Evolutionary conservation across 192 early-diverging fungal species (phyloP).

Genomic region (Backusella sp.): DNA sequence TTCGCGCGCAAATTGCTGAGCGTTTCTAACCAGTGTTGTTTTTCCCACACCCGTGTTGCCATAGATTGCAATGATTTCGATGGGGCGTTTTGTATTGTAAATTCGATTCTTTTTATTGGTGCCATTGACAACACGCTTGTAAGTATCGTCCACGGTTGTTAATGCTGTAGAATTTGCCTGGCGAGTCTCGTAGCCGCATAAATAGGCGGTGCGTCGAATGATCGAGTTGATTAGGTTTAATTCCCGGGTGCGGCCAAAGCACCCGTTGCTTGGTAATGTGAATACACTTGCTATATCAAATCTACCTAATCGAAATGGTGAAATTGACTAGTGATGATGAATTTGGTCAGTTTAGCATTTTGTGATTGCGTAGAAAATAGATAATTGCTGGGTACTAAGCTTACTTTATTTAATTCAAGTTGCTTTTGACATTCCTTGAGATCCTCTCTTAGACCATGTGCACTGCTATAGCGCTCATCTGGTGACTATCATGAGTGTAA

Average conservation of each 20-base stretch:
- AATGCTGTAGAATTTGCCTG: not conserved
- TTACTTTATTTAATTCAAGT: constrained; percentile 24
- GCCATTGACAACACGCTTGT: not conserved
- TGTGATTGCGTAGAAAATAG: not conserved
- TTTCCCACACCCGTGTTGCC: constrained; percentile 33
- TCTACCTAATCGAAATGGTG: constrained; percentile 23
- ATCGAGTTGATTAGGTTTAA: constrained; percentile 23
- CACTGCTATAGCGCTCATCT: constrained; percentile 36
- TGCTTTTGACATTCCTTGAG: constrained; percentile 27
- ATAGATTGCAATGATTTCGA: constrained; percentile 32
- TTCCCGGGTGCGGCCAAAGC: constrained; percentile 30
- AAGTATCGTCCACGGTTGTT: not conserved
- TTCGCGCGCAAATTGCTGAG: constrained; percentile 27
- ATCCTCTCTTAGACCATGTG: constrained; percentile 31
- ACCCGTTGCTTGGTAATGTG: constrained; percentile 23
- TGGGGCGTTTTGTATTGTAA: constrained; percentile 13
- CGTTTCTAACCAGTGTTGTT: constrained; percentile 18
- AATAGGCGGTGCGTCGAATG: constrained; percentile 21
- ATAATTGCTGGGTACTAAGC: not conserved
- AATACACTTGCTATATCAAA: constrained; percentile 31
- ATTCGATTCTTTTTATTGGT: not conserved
- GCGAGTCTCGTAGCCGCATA: not conserved
- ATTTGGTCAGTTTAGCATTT: not conserved
- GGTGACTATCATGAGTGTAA: constrained; percentile 21
- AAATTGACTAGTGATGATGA: constrained; percentile 15